Conservation (phyloP, 192 early-diverging fungal genomes). For the Backusella psychrophila region DNA sequence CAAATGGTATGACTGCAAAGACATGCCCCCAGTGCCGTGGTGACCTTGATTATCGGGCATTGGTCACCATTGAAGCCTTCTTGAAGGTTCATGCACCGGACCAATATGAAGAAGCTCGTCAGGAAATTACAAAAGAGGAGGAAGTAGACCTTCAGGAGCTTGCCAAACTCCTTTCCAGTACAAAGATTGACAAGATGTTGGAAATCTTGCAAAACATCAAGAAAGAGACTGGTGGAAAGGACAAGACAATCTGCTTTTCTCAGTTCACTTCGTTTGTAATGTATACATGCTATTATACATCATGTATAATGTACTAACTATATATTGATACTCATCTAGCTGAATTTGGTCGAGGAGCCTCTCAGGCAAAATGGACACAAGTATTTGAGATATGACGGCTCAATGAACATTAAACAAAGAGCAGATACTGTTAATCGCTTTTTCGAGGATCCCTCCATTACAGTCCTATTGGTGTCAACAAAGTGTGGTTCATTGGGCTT, state of each 20-base stretch:
- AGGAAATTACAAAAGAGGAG: neutral
- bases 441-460: conserved; percentile 30
- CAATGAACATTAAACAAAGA: conserved; percentile 36
- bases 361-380: conserved; percentile 31
- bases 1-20: neutral
- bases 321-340: neutral
- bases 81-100: conserved; percentile 11
- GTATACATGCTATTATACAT: neutral
- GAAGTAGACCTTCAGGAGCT: neutral
- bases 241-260: conserved; percentile 59
- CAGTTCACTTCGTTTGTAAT: conserved; percentile 45
- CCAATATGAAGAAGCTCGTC: neutral
- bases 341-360: conserved; percentile 45
- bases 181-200: conserved; percentile 46
- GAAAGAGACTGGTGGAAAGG: conserved; percentile 10
- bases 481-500: conserved; percentile 73
- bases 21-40: conserved; percentile 31
- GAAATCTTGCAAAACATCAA: conserved; percentile 32
- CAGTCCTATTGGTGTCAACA: conserved; percentile 62
- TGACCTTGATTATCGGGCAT: neutral
- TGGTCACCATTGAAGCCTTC: conserved; percentile 17
- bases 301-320: neutral
- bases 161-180: conserved; percentile 17
- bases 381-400: conserved; percentile 45
- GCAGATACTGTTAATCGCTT: conserved; percentile 42